Conservation (phyloP, 305 asterid species). For the Plantago coronopus region DNA sequence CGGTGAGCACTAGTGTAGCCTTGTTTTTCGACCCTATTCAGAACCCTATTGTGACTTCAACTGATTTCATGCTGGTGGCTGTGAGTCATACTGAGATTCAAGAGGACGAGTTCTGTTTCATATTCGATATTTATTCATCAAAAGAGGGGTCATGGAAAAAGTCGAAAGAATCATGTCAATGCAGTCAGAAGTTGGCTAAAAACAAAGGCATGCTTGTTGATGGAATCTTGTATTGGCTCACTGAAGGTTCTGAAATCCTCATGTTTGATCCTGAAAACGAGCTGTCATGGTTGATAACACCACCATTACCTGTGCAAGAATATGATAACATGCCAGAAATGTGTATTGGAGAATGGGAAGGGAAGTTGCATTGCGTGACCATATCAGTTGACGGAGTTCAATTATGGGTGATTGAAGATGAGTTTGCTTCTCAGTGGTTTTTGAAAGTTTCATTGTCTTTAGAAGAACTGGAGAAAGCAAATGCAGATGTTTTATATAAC, state of each 20-base stretch:
- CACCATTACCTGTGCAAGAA: conserved; percentile 40
- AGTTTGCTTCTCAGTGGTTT: conserved; percentile 42
- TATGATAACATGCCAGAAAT: conserved; percentile 31
- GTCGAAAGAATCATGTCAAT: conserved; percentile 36
- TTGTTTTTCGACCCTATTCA: conserved; percentile 45
- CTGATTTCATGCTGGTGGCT: conserved; percentile 41
- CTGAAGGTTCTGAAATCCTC: conserved; percentile 46
- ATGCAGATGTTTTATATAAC: conserved; percentile 22
- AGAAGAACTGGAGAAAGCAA: conserved; percentile 39
- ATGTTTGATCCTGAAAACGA: conserved; percentile 50
- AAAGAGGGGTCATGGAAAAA: conserved; percentile 40
- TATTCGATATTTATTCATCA: conserved; percentile 48
- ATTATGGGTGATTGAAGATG: conserved; percentile 52
- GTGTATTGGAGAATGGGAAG: conserved; percentile 62
- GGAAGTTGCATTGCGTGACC: conserved; percentile 36
- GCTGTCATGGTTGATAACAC: conserved; percentile 38
- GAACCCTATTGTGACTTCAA: conserved; percentile 23
- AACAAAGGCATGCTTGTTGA: conserved; percentile 39
- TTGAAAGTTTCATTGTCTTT: conserved; percentile 28
- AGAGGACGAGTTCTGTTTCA: conserved; percentile 26
- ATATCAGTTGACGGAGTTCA: conserved; percentile 54
- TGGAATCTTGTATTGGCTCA: conserved; percentile 56
- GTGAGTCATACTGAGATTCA: conserved; percentile 23
- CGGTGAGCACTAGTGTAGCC: conserved; percentile 31
- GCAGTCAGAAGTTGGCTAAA: conserved; percentile 27